These are phyloP conservation scores for Blastomyces silverae DNA, from an alignment of 2,329 filamentous ascomycete genomes.

Conservation along the genomic window DNA sequence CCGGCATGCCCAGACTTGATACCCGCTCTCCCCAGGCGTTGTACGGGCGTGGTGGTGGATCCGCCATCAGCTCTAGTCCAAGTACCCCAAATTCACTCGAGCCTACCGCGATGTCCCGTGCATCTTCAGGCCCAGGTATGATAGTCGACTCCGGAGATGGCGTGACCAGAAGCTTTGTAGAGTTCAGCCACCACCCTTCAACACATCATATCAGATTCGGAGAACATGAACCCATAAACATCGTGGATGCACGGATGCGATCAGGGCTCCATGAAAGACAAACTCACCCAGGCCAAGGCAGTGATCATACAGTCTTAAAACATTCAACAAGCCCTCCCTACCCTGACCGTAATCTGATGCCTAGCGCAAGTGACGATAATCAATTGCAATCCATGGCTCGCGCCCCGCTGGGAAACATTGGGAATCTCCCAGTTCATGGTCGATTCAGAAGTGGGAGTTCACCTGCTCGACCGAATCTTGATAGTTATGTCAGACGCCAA, in stretches of 20 bases:
- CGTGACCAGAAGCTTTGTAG: constrained; percentile 19
- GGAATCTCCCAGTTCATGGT: not conserved
- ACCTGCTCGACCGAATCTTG: constrained; percentile 26
- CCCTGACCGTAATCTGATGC: constrained; percentile 25
- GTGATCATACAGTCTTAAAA: not conserved
- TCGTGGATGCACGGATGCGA: constrained; percentile 23
- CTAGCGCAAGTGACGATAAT: constrained; percentile 22
- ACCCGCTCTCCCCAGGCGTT: constrained; percentile 12
- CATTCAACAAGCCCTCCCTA: constrained; percentile 20
- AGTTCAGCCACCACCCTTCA: constrained; percentile 18
- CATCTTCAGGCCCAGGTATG: constrained; percentile 25
- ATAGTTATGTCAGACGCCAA: constrained; percentile 24
- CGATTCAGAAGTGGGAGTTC: constrained; percentile 23
- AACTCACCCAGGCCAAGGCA: not conserved
- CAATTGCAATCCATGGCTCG: constrained; percentile 12
- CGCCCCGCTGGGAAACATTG: constrained; percentile 6
- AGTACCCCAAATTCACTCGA: constrained; percentile 18
- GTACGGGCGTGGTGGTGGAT: constrained; percentile 17
- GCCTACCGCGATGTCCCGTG: constrained; percentile 22
- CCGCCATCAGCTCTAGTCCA: constrained; percentile 16
- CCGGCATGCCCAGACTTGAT: not conserved
- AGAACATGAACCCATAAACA: constrained; percentile 22
- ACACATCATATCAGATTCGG: constrained; percentile 25
- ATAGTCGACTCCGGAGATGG: constrained; percentile 23
- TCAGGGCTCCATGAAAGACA: constrained; percentile 18